Conservation (phyloP, 2,329 filamentous ascomycete genomes). For the Zymoseptoria passerinii region DNA sequence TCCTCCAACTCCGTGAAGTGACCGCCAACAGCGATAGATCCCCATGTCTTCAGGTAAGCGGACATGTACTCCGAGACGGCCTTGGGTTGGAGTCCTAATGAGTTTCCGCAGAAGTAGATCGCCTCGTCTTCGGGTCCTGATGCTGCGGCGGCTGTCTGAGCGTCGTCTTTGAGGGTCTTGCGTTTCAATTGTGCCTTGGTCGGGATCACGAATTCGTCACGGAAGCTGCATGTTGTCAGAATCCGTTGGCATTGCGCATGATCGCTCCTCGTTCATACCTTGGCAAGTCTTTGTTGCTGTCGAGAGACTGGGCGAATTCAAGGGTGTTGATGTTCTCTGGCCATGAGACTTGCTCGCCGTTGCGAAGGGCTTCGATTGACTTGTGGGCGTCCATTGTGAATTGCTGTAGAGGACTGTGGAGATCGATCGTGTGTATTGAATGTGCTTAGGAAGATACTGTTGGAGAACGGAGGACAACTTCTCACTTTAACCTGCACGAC, state of each 20-base stretch:
- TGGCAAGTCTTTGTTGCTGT: constrained; percentile 14
- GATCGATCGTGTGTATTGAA: background rate
- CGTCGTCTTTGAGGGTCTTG: constrained; percentile 41
- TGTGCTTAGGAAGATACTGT: background rate
- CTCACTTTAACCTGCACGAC: background rate
- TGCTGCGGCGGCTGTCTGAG: constrained; percentile 11
- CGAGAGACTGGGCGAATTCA: constrained; percentile 21
- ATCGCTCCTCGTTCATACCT: background rate
- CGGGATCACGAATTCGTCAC: constrained; percentile 62
- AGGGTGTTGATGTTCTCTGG: constrained; percentile 19
- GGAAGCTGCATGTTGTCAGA: constrained; percentile 11
- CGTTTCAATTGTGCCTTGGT: constrained; percentile 63
- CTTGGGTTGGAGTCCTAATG: constrained; percentile 73
- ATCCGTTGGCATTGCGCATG: background rate
- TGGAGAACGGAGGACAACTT: background rate
- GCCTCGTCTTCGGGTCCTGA: constrained; percentile 34
- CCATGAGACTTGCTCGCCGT: constrained; percentile 17
- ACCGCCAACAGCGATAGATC: constrained; percentile 73
- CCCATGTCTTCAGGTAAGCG: constrained; percentile 73
- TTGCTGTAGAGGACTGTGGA: background rate
- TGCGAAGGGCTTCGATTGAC: constrained; percentile 19
- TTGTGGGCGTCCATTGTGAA: constrained; percentile 18
- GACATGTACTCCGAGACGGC: constrained; percentile 56
- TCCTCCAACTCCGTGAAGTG: constrained; percentile 50
- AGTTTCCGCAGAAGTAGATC: constrained; percentile 85